Evolutionary conservation across 805 yeast genomes (phyloP).

Genomic region (Ogataea paradorogensis): DNA sequence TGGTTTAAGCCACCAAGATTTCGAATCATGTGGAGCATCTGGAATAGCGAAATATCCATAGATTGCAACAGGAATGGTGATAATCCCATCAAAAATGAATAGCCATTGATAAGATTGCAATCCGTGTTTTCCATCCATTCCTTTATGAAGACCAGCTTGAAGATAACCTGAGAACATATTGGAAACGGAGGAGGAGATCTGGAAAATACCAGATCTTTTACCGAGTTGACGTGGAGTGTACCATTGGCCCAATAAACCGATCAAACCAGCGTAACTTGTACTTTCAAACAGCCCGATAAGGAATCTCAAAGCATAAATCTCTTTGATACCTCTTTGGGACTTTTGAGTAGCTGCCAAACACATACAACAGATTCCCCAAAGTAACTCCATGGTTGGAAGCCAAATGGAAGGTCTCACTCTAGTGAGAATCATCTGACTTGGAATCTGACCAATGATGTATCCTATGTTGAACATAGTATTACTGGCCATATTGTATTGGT

Average conservation of each 20-base stretch:
- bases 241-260: constrained; percentile 47
- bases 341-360: constrained; percentile 45
- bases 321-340: constrained; percentile 24
- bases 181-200: constrained; percentile 61
- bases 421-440: constrained; percentile 48
- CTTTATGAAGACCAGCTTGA: constrained; percentile 49
- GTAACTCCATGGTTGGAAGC: constrained; percentile 52
- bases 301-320: constrained; percentile 53
- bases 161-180: constrained; percentile 58
- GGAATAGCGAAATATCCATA: constrained; percentile 58
- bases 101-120: constrained; percentile 67
- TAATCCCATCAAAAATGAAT: constrained; percentile 58
- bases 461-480: constrained; percentile 35
- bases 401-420: constrained; percentile 43
- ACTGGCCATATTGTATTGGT: constrained; percentile 15
- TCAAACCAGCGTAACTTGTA: constrained; percentile 40
- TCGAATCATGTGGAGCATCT: constrained; percentile 41
- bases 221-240: constrained; percentile 53
- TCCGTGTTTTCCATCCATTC: constrained; percentile 48
- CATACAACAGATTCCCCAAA: constrained; percentile 58
- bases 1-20: constrained; percentile 10
- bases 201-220: constrained; percentile 58
- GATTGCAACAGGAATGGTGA: constrained; percentile 55
- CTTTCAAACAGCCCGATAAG: constrained; percentile 59
- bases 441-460: constrained; percentile 57